These are phyloP conservation scores for Fusarium pseudocircinatum DNA, from an alignment of 2,329 filamentous ascomycete species.

Conservation along the genomic window DNA sequence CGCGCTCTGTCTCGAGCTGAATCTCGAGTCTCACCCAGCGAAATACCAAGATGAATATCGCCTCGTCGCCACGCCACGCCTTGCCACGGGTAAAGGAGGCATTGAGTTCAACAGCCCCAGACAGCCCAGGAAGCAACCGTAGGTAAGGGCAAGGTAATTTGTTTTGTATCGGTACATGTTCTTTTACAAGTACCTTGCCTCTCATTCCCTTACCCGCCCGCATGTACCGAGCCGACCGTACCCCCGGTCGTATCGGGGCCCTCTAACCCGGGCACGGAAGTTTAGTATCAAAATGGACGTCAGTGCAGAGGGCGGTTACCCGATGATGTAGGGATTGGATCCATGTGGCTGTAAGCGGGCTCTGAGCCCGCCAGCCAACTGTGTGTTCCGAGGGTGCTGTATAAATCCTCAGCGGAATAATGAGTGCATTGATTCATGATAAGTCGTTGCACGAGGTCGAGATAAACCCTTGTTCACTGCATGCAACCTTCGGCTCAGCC, in stretches of 20 bases:
- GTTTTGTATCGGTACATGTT: not conserved
- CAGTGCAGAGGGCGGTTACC: slow-evolving; percentile 14
- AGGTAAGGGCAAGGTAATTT: not conserved
- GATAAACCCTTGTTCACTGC: slow-evolving; percentile 7
- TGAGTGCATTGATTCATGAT: not conserved
- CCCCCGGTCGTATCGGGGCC: slow-evolving; percentile 24
- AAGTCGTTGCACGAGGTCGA: slow-evolving; percentile 1
- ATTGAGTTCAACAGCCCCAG: slow-evolving; percentile 5
- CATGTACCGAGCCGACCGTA: slow-evolving; percentile 20
- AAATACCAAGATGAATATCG: slow-evolving; percentile 2
- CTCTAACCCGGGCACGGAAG: slow-evolving; percentile 11
- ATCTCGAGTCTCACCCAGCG: not conserved
- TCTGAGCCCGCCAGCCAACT: not conserved
- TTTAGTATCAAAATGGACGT: slow-evolving; percentile 14
- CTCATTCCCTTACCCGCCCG: not conserved
- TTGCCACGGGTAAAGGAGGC: slow-evolving; percentile 32
- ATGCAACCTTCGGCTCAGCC: slow-evolving; percentile 25
- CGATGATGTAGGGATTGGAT: slow-evolving; percentile 2
- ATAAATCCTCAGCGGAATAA: not conserved
- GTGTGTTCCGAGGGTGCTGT: not conserved
- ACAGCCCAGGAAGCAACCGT: not conserved
- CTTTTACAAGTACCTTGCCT: not conserved
- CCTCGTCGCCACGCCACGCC: not conserved
- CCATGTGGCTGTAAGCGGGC: not conserved
- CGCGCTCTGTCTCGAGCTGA: not conserved